Base-by-base conservation (phyloP, 176 grass and related monocot genomes). In the Ensete ventricosum region DNA sequence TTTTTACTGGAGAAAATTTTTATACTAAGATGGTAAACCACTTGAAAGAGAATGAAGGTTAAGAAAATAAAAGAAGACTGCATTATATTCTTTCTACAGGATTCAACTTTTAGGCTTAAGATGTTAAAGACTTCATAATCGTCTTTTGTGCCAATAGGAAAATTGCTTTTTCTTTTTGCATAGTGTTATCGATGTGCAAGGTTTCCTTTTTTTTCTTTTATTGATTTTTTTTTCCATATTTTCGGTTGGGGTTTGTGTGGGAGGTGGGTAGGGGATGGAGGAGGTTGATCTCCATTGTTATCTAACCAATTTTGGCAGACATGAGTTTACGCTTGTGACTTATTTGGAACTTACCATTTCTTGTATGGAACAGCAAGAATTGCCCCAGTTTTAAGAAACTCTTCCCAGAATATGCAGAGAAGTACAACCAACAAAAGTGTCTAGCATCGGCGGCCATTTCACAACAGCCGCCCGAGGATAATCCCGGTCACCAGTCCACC, bases 331-430 rank as follows among this genome's bases (percentile, higher is more conserved):
- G 21, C 19, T 14, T 58, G 14, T 43, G 34, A 43, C 55, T 60
- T 60, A 21, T 6, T 9, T 60, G 57, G 21, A 79, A 25, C 29
- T 43, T 48, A 34, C 26, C 43, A 66, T 20, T 67, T 8, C 22
- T 77, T 70, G 73, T 62, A 43, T 67, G 57, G 50, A 74, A 57
- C 96, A 99, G 90, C 84, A 99, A 99, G 88, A 99, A 91, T 79
- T 95, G 96, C 55, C 86, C 84, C 0, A 92, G 89, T 75, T 99
- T 99, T 67, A 89, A 77, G 88, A 99, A 99, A 75, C 76, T 99
- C 62, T 99, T 99, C 80, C 91, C 96, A 24, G 96, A 99, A 77
- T 99, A 95, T 53, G 78, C 89, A 49, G 91, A 95, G 74, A 94
- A 84, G 80, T 95, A 99, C 72, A 83, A 91, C 66, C 78, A 89